Conservation (phyloP, 1,284 basidiomycete species). For the Phlebopus sp. region DNA sequence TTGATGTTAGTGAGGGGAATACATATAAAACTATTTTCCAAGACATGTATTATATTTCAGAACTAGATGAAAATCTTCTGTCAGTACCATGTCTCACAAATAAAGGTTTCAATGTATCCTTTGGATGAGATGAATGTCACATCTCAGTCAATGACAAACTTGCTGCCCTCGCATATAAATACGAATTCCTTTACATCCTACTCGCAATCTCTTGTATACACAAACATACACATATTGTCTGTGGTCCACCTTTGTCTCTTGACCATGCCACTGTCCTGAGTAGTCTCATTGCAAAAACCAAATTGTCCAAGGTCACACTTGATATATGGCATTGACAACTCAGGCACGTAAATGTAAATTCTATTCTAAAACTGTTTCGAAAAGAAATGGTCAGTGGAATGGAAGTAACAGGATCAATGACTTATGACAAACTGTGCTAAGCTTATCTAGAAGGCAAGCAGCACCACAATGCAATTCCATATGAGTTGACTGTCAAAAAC, state of each 20-base stretch:
- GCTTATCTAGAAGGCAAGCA: slow-evolving; percentile 7
- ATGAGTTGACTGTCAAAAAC: background rate
- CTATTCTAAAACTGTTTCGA: background rate
- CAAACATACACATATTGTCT: background rate
- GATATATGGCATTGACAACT: slow-evolving; percentile 10
- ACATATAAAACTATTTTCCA: no score
- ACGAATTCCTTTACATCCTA: background rate
- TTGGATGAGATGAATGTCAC: background rate
- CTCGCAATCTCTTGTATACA: background rate
- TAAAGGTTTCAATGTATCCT: background rate
- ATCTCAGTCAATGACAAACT: background rate
- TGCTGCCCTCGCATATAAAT: background rate
- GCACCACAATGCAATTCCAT: background rate
- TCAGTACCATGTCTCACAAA: background rate
- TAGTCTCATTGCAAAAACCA: background rate
- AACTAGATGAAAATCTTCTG: no score
- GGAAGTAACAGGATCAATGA: slow-evolving; percentile 3
- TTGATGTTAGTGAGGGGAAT: no score
- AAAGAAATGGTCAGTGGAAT: slow-evolving; percentile 14
- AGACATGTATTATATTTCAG: no score
- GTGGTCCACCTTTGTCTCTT: background rate
- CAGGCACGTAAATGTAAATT: slow-evolving; percentile 6
- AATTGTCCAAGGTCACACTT: background rate
- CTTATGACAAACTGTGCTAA: slow-evolving; percentile 5
- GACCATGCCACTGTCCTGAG: background rate